Conservation (phyloP, 345 rosid genomes). For the Citrus cavaleriei region DNA sequence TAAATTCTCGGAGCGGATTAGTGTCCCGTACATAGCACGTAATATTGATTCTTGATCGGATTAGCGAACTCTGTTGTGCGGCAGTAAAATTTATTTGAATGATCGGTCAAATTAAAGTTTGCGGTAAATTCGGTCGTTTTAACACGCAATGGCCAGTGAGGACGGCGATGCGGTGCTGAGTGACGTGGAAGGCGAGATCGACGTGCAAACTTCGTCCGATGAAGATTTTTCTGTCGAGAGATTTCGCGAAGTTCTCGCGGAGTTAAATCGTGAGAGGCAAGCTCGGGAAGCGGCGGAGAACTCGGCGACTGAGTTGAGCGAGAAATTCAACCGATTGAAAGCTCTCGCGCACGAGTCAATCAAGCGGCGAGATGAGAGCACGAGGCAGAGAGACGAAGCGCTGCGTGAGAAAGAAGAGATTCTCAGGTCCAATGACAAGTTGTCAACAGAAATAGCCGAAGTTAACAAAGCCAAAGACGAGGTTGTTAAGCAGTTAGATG, state of each 20-base stretch:
- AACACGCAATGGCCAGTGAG: slow-evolving; percentile 49
- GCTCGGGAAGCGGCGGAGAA: slow-evolving; percentile 78
- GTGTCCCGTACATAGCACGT: neutral
- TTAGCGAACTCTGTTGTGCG: neutral
- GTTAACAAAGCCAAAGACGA: slow-evolving; percentile 51
- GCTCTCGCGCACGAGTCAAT: slow-evolving; percentile 81
- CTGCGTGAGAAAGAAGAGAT: slow-evolving; percentile 66
- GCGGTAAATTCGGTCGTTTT: neutral
- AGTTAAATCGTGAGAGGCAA: slow-evolving; percentile 87
- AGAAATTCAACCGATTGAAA: slow-evolving; percentile 62
- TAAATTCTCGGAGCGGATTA: neutral
- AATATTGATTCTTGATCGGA: neutral
- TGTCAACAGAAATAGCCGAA: slow-evolving; percentile 45
- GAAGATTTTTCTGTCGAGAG: slow-evolving; percentile 51
- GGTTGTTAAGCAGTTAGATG: slow-evolving; percentile 48
- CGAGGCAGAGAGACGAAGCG: slow-evolving; percentile 75
- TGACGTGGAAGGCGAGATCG: slow-evolving; percentile 76
- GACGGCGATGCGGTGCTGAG: slow-evolving; percentile 81
- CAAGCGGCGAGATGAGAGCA: slow-evolving; percentile 73
- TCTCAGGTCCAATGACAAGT: slow-evolving; percentile 37
- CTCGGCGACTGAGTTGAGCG: slow-evolving; percentile 63
- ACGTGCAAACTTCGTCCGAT: slow-evolving; percentile 28
- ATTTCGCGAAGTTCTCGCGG: slow-evolving; percentile 58
- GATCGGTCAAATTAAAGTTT: neutral
- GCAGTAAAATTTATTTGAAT: neutral